Evolutionary conservation across 2,329 filamentous ascomycete genomes (phyloP).

Genomic region (Clonostachys rhizophaga): DNA sequence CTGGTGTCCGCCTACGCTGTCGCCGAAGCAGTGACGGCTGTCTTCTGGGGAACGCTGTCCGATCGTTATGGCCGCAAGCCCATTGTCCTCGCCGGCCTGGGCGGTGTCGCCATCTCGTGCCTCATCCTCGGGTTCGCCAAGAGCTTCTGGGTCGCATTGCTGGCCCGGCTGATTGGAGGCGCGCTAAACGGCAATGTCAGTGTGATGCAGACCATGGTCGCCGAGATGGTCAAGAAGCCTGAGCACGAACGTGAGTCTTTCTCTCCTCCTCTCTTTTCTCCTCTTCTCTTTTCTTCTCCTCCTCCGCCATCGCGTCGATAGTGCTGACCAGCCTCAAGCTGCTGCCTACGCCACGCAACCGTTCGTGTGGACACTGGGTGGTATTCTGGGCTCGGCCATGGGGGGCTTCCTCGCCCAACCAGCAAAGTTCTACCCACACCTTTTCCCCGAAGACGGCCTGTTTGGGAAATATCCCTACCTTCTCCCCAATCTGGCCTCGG

Average conservation of each 20-base stretch:
- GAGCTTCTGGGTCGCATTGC: slow-evolving; percentile 66
- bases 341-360: slow-evolving; percentile 72
- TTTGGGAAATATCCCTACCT: slow-evolving; percentile 44
- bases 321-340: slow-evolving; percentile 65
- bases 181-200: slow-evolving; percentile 70
- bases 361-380: slow-evolving; percentile 68
- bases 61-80: slow-evolving; percentile 71
- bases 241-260: slow-evolving; percentile 63
- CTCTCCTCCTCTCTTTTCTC: background rate
- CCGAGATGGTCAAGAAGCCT: slow-evolving; percentile 79
- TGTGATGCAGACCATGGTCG: slow-evolving; percentile 72
- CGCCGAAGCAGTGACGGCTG: slow-evolving; percentile 74
- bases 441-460: slow-evolving; percentile 41
- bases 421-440: slow-evolving; percentile 52
- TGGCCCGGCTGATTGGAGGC: slow-evolving; percentile 66
- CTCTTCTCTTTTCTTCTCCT: background rate
- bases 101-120: slow-evolving; percentile 57
- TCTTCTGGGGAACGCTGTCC: slow-evolving; percentile 59
- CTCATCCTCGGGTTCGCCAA: slow-evolving; percentile 64
- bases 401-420: slow-evolving; percentile 68
- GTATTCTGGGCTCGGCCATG: slow-evolving; percentile 66
- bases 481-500: slow-evolving; percentile 43
- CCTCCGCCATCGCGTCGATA: slow-evolving; percentile 29
- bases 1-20: slow-evolving; percentile 71
- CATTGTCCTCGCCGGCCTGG: slow-evolving; percentile 61